Evolutionary conservation across 2,329 filamentous ascomycete genomes (phyloP), one percentile per base, ranked within the genome.

Genomic region (Bisporella sp.): DNA sequence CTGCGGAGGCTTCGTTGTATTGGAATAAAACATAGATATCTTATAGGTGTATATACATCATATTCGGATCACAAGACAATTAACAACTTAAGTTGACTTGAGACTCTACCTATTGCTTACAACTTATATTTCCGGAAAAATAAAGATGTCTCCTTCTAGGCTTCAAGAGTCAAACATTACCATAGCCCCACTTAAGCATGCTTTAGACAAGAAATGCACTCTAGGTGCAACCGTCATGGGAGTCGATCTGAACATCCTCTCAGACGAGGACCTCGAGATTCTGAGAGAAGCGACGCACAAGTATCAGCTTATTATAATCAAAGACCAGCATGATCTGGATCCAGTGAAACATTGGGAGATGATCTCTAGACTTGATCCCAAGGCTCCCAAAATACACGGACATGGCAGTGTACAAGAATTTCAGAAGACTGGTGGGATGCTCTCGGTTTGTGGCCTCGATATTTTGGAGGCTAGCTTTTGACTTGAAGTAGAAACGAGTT

Each of bases 291-390:
- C 68, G 9, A 71, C 71, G 51, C 71, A 70, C 69, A 68, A 57
- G 6, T 67, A 73, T 56, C 72, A 73, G 57, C 61, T 73, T 4
- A 59, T 73, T 7, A 62, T 73, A 29, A 66, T 73, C 37, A 72
- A 69, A 56, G 66, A 66, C n/a, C 71, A 74, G 51, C 60, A 69
- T 30, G 52, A 69, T 35, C 62, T 74, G 1, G 55, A 59, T 6
- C 71, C 71, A 2, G 62, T 63, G 35, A 72, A 72, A 57, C 70
- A 73, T 45, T 74, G 70, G 71, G 69, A 73, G 43, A 60, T 74
- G 1, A 68, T 74, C 8, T 68, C 64, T 5, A 64, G 69, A 5
- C 70, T 73, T 49, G 71, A 74, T 43, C 71, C 70, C 0, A 52
- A 63, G 5, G 70, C 71, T 6, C 64, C 65, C 1, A 58, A 68